Percentiles rank a stretch among this genome's conserved stretches.
phyloP scores from a whole-genome alignment of 139 green algal genomes.

The Tetradesmus obliquus region DNA sequence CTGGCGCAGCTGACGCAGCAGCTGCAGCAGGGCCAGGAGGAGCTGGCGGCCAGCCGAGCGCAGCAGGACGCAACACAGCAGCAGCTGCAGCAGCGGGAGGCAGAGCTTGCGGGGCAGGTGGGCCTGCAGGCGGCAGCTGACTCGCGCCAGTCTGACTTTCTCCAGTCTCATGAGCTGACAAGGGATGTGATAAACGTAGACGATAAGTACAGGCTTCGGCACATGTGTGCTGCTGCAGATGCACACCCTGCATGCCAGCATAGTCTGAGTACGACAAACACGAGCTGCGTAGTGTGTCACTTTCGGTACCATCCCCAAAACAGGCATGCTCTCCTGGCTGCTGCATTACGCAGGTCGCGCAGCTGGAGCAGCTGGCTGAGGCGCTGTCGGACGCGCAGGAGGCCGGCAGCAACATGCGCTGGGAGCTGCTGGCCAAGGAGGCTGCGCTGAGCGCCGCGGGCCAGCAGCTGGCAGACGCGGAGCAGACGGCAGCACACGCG shows the following conservation, averaged over 20 bases:
- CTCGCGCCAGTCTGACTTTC: too few relatives aligned
- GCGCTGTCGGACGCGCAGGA: not conserved
- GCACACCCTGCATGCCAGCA: too few relatives aligned
- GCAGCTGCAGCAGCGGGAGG: constrained; percentile 4
- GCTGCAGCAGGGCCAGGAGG: not conserved
- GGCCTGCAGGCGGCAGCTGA: not conserved
- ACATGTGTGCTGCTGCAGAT: too few relatives aligned
- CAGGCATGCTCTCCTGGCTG: not conserved
- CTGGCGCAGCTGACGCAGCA: not conserved
- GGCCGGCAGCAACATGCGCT: not conserved
- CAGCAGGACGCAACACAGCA: constrained; percentile 8
- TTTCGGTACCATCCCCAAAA: too few relatives aligned
- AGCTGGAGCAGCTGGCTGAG: not conserved
- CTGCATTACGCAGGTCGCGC: not conserved
- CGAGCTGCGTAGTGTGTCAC: too few relatives aligned
- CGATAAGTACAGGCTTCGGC: too few relatives aligned
- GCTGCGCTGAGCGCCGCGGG: not conserved
- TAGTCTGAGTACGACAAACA: too few relatives aligned
- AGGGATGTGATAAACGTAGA: too few relatives aligned
- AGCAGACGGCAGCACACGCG: not conserved
- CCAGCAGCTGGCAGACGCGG: constrained; percentile 15
- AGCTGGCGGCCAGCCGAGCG: not conserved
- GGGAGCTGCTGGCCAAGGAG: constrained; percentile 18
- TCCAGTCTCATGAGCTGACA: too few relatives aligned
- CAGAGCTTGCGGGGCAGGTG: constrained; percentile 16